Evolutionary conservation across 208 protist genomes (phyloP).

Genomic region (Perkinsela sp.): DNA sequence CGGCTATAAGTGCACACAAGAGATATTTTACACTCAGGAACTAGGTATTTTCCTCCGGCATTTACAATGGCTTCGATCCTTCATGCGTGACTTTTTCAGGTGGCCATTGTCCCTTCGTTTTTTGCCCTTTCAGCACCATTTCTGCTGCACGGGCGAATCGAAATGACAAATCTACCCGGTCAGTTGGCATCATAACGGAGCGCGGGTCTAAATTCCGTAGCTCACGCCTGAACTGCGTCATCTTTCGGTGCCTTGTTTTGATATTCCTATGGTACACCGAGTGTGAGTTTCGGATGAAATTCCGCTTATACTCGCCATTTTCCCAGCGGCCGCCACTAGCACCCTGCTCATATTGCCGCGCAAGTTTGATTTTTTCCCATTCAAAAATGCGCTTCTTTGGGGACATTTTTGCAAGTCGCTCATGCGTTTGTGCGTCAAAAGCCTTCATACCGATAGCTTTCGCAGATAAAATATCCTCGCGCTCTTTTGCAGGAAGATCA

Average conservation of each 20-base stretch:
- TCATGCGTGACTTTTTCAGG: background rate
- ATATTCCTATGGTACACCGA: background rate
- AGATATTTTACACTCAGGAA: too few species aligned
- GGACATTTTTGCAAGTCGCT: background rate
- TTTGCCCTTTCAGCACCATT: background rate
- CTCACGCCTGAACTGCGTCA: background rate
- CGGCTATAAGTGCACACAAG: too few species aligned
- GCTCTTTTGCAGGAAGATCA: background rate
- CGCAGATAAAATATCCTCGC: background rate
- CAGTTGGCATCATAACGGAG: background rate
- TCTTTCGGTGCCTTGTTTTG: background rate
- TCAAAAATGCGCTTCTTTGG: background rate
- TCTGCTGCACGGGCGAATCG: background rate
- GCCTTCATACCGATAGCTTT: background rate
- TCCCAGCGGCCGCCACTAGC: background rate
- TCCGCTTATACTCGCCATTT: background rate
- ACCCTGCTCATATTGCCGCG: background rate
- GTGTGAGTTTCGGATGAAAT: background rate
- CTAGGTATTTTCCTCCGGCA: too few species aligned
- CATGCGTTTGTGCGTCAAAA: background rate
- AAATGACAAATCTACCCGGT: background rate
- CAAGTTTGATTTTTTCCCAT: background rate
- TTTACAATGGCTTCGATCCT: background rate
- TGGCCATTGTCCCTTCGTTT: background rate
- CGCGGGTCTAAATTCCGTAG: background rate